A percentile compares a stretch with the other conserved stretches of the same genome.
Conservation (phyloP, 2,329 filamentous ascomycete genomes). For the Talaromyces pinophilus region DNA sequence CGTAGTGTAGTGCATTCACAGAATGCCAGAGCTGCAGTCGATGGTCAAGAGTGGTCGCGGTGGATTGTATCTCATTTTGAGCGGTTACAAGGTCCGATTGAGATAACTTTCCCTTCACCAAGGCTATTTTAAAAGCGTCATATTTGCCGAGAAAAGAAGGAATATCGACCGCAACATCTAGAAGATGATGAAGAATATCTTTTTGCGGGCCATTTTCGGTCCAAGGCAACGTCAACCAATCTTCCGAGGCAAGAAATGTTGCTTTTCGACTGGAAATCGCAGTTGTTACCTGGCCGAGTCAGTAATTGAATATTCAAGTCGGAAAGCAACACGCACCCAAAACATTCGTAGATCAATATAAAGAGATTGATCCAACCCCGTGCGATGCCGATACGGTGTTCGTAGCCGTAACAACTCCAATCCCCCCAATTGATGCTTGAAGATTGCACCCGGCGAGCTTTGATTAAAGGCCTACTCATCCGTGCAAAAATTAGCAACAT, state of each 20-base stretch:
- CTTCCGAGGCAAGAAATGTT: constrained; percentile 29
- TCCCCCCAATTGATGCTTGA: constrained; percentile 31
- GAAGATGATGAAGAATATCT: constrained; percentile 30
- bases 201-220: constrained; percentile 25
- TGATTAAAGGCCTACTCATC: constrained; percentile 30
- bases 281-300: constrained; percentile 27
- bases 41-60: constrained; percentile 26
- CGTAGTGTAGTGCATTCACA: constrained; percentile 26
- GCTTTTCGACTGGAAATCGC: constrained; percentile 29
- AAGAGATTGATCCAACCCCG: constrained; percentile 31
- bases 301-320: background rate
- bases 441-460: constrained; percentile 30
- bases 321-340: constrained; percentile 26
- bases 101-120: constrained; percentile 14
- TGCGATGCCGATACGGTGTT: constrained; percentile 31
- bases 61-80: constrained; percentile 28
- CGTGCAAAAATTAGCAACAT: background rate
- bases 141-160: constrained; percentile 29
- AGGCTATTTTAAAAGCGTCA: constrained; percentile 26
- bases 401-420: constrained; percentile 28
- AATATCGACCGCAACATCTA: constrained; percentile 32
- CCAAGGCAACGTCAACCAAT: constrained; percentile 33
- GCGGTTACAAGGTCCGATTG: constrained; percentile 24
- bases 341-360: constrained; percentile 33
- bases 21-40: constrained; percentile 29